Evolutionary conservation across 495 filamentous ascomycete genomes (phyloP).

Genomic region (Penicillium argentinense): DNA sequence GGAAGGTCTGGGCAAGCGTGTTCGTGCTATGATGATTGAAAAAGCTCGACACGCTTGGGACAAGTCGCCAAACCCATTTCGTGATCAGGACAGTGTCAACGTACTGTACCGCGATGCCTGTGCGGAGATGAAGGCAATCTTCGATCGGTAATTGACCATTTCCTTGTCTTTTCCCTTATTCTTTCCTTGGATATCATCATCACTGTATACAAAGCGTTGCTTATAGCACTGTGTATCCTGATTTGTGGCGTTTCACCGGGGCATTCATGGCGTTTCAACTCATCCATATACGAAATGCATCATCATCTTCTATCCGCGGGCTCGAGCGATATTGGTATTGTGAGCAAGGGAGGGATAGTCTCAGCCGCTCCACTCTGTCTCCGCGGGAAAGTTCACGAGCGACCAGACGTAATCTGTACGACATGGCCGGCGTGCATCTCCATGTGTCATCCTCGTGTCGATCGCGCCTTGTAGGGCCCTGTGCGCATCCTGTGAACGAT

Average conservation of each 20-base stretch:
- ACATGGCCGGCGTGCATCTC: background rate
- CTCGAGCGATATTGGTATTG: too few relatives aligned
- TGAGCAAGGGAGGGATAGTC: too few relatives aligned
- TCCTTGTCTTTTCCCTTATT: background rate
- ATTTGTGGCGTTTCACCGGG: background rate
- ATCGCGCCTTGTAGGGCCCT: too few relatives aligned
- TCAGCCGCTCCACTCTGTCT: too few relatives aligned
- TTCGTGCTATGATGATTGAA: slow-evolving; percentile 68
- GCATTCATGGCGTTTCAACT: background rate
- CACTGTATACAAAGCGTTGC: slow-evolving; percentile 3
- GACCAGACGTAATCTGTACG: background rate
- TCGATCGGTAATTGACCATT: slow-evolving; percentile 26
- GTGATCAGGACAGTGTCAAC: slow-evolving; percentile 46
- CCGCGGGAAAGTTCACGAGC: too few relatives aligned
- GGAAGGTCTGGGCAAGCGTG: slow-evolving; percentile 61
- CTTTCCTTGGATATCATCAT: background rate
- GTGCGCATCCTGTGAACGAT: too few relatives aligned
- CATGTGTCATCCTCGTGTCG: background rate
- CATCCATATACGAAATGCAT: too few relatives aligned
- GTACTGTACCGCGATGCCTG: slow-evolving; percentile 45
- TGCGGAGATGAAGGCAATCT: slow-evolving; percentile 46
- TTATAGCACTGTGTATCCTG: background rate
- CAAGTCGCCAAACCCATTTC: slow-evolving; percentile 76
- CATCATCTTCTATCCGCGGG: too few relatives aligned
- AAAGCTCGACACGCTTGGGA: slow-evolving; percentile 82